Conservation (phyloP, 2,329 filamentous ascomycete genomes). For the Arthroderma sp. region DNA sequence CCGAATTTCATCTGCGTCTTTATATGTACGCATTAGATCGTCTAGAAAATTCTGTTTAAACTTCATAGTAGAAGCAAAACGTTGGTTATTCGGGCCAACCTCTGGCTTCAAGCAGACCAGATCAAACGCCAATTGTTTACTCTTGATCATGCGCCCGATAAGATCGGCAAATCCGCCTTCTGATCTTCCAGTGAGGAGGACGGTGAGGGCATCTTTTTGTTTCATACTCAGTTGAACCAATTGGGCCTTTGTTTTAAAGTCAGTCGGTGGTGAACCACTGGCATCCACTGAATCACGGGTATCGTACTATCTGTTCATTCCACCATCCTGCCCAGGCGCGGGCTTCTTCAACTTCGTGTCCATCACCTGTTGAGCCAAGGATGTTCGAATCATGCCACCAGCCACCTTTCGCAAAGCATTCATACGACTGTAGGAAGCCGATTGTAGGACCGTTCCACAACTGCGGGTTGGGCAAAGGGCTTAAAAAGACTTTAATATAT, state of each 20-base stretch:
- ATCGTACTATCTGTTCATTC: conserved; percentile 74
- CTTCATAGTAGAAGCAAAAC: conserved; percentile 69
- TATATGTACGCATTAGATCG: conserved; percentile 75
- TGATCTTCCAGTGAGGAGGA: conserved; percentile 76
- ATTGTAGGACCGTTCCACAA: conserved; percentile 74
- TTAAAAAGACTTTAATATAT: conserved; percentile 62
- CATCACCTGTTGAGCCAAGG: conserved; percentile 73
- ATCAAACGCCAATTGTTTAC: conserved; percentile 74
- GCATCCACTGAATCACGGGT: conserved; percentile 1
- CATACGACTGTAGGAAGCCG: conserved; percentile 61
- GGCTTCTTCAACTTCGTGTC: conserved; percentile 66
- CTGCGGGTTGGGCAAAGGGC: conserved; percentile 75
- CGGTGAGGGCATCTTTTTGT: conserved; percentile 71
- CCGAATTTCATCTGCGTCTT: conserved; percentile 64
- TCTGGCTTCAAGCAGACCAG: conserved; percentile 78
- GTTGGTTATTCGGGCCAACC: conserved; percentile 66
- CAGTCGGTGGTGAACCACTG: neutral
- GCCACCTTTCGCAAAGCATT: conserved; percentile 68
- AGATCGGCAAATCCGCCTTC: conserved; percentile 67
- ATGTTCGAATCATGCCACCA: conserved; percentile 96
- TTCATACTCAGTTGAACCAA: conserved; percentile 69
- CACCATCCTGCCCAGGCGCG: conserved; percentile 87
- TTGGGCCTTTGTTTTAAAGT: conserved; percentile 36
- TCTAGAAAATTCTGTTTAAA: conserved; percentile 85
- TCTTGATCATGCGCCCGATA: conserved; percentile 65